These are phyloP conservation scores for Gaertneriomyces sp. DNA, from an alignment of 192 early-diverging fungal species.

Conservation along the genomic window DNA sequence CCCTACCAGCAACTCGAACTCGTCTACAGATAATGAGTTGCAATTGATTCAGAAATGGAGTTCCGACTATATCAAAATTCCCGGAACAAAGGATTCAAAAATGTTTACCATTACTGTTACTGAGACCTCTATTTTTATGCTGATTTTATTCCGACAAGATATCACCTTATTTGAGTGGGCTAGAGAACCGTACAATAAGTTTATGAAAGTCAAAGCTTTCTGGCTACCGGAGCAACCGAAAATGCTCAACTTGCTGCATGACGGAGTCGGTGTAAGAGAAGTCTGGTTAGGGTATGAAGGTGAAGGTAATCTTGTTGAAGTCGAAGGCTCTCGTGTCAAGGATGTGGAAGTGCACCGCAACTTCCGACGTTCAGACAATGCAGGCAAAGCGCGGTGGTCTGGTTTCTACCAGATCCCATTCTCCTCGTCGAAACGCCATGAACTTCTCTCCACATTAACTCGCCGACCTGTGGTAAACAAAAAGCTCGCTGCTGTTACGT, in stretches of 20 bases:
- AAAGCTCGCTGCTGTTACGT: slow-evolving; percentile 49
- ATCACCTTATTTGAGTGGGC: slow-evolving; percentile 64
- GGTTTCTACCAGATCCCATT: slow-evolving; percentile 60
- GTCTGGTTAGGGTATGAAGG: slow-evolving; percentile 51
- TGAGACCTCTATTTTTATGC: slow-evolving; percentile 53
- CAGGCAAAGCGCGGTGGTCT: slow-evolving; percentile 50
- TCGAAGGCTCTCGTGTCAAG: slow-evolving; percentile 46
- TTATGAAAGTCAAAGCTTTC: slow-evolving; percentile 66
- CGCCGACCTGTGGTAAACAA: slow-evolving; percentile 50
- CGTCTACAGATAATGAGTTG: slow-evolving; percentile 38
- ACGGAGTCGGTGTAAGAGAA: slow-evolving; percentile 53
- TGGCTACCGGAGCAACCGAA: slow-evolving; percentile 64
- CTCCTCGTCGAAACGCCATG: slow-evolving; percentile 41
- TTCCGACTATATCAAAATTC: slow-evolving; percentile 59
- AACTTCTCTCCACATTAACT: slow-evolving; percentile 31
- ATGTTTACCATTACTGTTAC: slow-evolving; percentile 54
- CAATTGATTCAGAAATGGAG: slow-evolving; percentile 44
- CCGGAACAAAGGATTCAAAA: slow-evolving; percentile 50
- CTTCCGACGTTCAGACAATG: slow-evolving; percentile 30
- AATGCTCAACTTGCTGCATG: slow-evolving; percentile 52
- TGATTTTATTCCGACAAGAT: slow-evolving; percentile 46
- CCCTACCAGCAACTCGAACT: not conserved
- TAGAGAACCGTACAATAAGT: slow-evolving; percentile 58
- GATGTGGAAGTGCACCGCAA: slow-evolving; percentile 54
- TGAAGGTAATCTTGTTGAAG: slow-evolving; percentile 56